Evolutionary conservation across 2,329 filamentous ascomycete genomes (phyloP).

Genomic region (Aspergillus caelatus): DNA sequence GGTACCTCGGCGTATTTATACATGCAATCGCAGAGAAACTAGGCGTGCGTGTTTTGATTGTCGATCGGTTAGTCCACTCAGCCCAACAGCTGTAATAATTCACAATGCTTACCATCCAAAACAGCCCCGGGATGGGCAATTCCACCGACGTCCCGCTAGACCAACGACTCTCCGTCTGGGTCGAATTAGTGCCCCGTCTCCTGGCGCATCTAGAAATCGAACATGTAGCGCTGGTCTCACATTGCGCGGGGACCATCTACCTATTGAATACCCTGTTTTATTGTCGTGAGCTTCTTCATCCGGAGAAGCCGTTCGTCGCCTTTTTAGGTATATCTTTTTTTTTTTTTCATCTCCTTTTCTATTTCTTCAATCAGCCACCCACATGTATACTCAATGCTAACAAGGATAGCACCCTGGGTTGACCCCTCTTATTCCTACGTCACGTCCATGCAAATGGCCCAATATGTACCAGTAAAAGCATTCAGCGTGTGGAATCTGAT

Average conservation of each 20-base stretch:
- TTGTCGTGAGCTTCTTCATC: constrained; percentile 17
- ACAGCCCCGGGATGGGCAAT: constrained; percentile 35
- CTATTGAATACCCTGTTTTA: constrained; percentile 41
- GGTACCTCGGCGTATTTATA: constrained; percentile 25
- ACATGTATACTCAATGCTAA: constrained; percentile 1
- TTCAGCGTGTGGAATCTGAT: constrained; percentile 32
- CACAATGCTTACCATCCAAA: neutral
- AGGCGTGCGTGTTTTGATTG: constrained; percentile 28
- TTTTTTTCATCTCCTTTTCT: neutral
- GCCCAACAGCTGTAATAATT: neutral
- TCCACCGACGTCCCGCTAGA: constrained; percentile 43
- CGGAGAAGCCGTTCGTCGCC: constrained; percentile 5
- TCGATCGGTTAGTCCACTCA: constrained; percentile 20
- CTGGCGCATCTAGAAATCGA: constrained; percentile 36
- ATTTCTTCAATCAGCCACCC: no score
- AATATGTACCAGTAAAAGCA: constrained; percentile 27
- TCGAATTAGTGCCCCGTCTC: constrained; percentile 46
- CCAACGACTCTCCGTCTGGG: constrained; percentile 42
- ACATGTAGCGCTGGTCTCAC: constrained; percentile 40
- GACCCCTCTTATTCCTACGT: constrained; percentile 40
- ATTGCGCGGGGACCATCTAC: constrained; percentile 49
- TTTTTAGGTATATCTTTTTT: constrained; percentile 19
- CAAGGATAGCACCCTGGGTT: constrained; percentile 46
- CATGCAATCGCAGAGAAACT: constrained; percentile 26
- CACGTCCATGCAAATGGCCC: constrained; percentile 28